Evolutionary conservation across 1,284 basidiomycete species (phyloP), one percentile per base, ranked within the genome.

Genomic region (Gomphus sp.): DNA sequence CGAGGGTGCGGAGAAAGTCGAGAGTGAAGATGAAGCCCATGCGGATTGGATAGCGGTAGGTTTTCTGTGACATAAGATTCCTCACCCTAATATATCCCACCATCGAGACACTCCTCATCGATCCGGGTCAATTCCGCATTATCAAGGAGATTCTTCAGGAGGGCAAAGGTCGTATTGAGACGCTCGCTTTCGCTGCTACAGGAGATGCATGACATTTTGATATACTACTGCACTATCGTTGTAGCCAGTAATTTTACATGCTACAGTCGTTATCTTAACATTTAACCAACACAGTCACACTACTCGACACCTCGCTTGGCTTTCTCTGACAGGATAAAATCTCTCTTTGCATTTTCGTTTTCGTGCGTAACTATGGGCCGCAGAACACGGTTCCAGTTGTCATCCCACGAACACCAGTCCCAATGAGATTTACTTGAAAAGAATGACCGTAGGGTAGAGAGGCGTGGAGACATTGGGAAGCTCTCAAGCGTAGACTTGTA

Each of bases 101-200:
- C 59, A 36, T 8, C 6, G 66, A 96, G 93, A 81, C 89, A 55
- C 82, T 95, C 69, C 79, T 93, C 53, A 98, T 99, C 66, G 93
- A 97, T 68, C 97, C 97, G 4, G 84, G 89, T 45, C 86, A 93
- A 65, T 94, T 98, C 79, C 85, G 91, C 51, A 77, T 89, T 18
- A 83, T 99, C 67, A 92, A 91, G 66, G 94, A 98, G 62, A 72
- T 99, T 37, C 74, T 99, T 56, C 89, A 95, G 69, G 91, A 94
- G 70, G 91, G 90, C 12, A 78, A 84, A 64, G 88, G 90, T 6
- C 80, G 89, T 59, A 76, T 97, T 48, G 94, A 97, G 71, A 93
- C 91, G 1, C 70, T 94, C 65, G 79, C 81, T 11, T 86, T 91
- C 62, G 77, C 87, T 39, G 85, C 86, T 1, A 85, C 79, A 22